Base-by-base conservation (phyloP, 768 basidiomycete genomes). In the Phanerodontia chrysosporium region DNA sequence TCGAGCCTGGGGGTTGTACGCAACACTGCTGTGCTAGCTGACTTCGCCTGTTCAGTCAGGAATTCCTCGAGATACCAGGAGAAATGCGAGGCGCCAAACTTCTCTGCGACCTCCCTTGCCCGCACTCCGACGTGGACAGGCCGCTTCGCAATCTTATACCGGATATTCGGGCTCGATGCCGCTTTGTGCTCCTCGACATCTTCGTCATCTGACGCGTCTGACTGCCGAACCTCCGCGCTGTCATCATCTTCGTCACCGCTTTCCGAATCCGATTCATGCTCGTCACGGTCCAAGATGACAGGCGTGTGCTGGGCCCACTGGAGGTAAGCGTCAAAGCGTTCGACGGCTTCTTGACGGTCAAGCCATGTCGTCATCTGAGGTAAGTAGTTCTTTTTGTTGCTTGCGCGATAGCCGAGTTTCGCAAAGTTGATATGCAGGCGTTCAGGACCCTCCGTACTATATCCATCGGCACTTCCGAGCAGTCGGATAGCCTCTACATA, bases 341-440 rank as follows among this genome's bases (percentile, higher is more conserved):
- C 30, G 5, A 78, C 63, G 14, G 73, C 69, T 55, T 79, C 77
- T 22, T 71, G 67, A 2, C 72, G 64, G 1, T 57, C 46, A 0
- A 81, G 66, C 74, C 74, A 77, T 0, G 51, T 27, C 0, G 72
- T 71, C 79, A 80, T 80, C 56, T 79, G 78, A 14, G 64, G 46
- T 2, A 63, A 55, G 58, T 67, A 68, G 28, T 69, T 60, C 25
- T 62, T 59, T 21, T 61, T 58, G 59, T 71, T 73, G 5, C 60
- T 64, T 3, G 67, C 65, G 1, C 64, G 44, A 58, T 72, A 73
- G 0, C 55, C 67, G 1, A 62, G 39, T 60, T 81, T 80, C 1
- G 76, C 74, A 45, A 68, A 72, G 62, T 80, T 71, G 49, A 79
- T 80, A 55, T 80, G 80, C 0, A 80, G 68, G 0, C 71, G 70